phyloP scores from a whole-genome alignment of 2,329 filamentous ascomycete genomes.

The Fusarium sp. region DNA sequence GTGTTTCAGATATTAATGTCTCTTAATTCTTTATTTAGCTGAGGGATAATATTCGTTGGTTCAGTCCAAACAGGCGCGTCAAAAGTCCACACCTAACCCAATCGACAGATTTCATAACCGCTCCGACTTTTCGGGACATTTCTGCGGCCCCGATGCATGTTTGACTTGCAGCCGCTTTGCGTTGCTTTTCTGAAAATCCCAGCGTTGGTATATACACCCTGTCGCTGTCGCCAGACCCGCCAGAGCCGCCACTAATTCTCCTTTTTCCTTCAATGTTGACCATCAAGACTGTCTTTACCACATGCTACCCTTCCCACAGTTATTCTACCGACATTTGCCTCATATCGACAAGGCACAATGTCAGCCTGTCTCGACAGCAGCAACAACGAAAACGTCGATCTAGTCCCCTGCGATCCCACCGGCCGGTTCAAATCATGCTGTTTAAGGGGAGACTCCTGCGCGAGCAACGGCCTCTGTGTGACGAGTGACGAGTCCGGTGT shows the following conservation, averaged over 20 bases:
- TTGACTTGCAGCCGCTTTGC: background rate
- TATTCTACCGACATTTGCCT: background rate
- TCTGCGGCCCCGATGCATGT: background rate
- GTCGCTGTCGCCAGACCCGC: background rate
- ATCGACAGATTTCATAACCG: background rate
- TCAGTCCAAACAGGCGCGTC: background rate
- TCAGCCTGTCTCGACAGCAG: background rate
- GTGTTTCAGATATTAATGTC: background rate
- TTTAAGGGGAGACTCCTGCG: background rate
- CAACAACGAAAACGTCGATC: background rate
- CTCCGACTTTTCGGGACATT: background rate
- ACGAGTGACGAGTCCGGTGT: background rate
- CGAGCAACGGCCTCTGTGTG: background rate
- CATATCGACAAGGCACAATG: background rate
- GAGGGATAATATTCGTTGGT: background rate
- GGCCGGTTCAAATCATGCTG: background rate
- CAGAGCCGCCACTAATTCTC: background rate
- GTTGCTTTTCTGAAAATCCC: background rate
- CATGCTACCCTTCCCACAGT: background rate
- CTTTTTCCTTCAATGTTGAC: background rate
- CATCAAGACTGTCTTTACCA: background rate
- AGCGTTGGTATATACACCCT: background rate
- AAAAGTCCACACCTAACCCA: background rate
- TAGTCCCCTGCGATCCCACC: background rate
- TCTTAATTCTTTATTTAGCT: background rate